Percentiles rank a stretch among this genome's conserved stretches.
Evolutionary conservation across 306 rosid species (phyloP).

Genomic region (Amphicarpaea edgeworthii): DNA sequence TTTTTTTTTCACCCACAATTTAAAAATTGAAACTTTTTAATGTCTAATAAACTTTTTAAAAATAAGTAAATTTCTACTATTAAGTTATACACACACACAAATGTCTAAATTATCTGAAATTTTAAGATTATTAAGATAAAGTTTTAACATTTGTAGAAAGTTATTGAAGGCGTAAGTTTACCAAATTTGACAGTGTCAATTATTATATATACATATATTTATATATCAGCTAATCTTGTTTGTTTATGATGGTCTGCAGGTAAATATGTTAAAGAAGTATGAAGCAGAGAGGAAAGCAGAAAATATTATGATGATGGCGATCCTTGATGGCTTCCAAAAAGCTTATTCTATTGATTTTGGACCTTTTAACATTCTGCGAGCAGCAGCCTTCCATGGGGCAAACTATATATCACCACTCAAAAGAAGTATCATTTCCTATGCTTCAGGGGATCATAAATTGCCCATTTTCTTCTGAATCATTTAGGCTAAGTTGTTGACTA

Average conservation of each 20-base stretch:
- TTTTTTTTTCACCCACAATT: not conserved
- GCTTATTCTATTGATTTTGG: slow-evolving; percentile 91
- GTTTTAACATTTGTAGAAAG: too few relatives aligned
- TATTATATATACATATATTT: too few relatives aligned
- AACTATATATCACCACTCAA: slow-evolving; percentile 78
- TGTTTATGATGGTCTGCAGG: slow-evolving; percentile 51
- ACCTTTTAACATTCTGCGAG: slow-evolving; percentile 78
- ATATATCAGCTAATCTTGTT: too few relatives aligned
- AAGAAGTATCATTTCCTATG: slow-evolving; percentile 84
- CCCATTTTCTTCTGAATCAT: slow-evolving; percentile 64
- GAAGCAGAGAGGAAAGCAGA: slow-evolving; percentile 80
- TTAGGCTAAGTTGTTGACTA: too few relatives aligned
- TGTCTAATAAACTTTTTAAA: not conserved
- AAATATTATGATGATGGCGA: slow-evolving; percentile 83
- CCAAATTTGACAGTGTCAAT: too few relatives aligned
- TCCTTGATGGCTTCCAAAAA: slow-evolving; percentile 87
- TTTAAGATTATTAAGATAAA: too few relatives aligned
- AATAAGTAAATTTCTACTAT: not conserved
- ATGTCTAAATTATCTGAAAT: too few relatives aligned
- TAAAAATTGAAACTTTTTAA: not conserved
- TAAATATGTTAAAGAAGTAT: slow-evolving; percentile 72
- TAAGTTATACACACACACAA: not conserved
- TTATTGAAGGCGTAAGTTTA: too few relatives aligned
- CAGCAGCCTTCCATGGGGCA: slow-evolving; percentile 82
- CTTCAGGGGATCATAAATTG: slow-evolving; percentile 81